phyloP scores from a whole-genome alignment of 495 filamentous ascomycete genomes.

The Haplographium delicatum region DNA sequence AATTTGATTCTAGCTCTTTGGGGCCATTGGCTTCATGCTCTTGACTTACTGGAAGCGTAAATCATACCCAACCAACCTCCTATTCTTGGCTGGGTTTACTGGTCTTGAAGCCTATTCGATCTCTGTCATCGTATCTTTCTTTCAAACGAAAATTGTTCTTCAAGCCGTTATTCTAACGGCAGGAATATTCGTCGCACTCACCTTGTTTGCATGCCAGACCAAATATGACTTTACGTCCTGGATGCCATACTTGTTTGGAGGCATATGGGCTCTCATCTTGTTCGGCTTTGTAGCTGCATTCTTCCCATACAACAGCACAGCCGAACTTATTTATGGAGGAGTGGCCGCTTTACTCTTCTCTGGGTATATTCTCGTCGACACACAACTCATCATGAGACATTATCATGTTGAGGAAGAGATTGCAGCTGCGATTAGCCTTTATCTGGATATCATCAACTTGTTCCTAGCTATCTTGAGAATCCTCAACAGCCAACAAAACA shows the following conservation, averaged over 20 bases:
- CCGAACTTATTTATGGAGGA: slow-evolving; percentile 79
- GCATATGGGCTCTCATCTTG: slow-evolving; percentile 80
- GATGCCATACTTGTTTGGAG: slow-evolving; percentile 93
- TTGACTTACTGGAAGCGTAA: slow-evolving; percentile 98
- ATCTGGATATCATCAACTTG: slow-evolving; percentile 94
- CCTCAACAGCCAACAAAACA: slow-evolving; percentile 81
- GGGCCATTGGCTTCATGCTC: slow-evolving; percentile 29
- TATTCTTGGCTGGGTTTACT: slow-evolving; percentile 91
- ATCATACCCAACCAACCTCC: slow-evolving; percentile 88
- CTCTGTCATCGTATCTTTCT: slow-evolving; percentile 86
- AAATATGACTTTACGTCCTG: slow-evolving; percentile 97
- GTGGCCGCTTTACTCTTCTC: slow-evolving; percentile 82
- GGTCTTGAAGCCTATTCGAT: slow-evolving; percentile 90
- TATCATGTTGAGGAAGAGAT: slow-evolving; percentile 99
- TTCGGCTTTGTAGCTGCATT: slow-evolving; percentile 89
- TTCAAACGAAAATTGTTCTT: slow-evolving; percentile 72
- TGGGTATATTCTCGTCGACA: slow-evolving; percentile 92
- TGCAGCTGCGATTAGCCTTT: slow-evolving; percentile 89
- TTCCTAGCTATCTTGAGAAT: slow-evolving; percentile 91
- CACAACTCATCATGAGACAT: slow-evolving; percentile 88
- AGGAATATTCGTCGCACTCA: slow-evolving; percentile 89
- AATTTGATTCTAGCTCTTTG: slow-evolving; percentile 15
- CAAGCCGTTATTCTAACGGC: slow-evolving; percentile 87
- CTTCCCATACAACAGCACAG: slow-evolving; percentile 69
- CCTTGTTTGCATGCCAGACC: slow-evolving; percentile 91